Evolutionary conservation across 352 stramenopile species (phyloP).

Genomic region (Lagenidium sp.): DNA sequence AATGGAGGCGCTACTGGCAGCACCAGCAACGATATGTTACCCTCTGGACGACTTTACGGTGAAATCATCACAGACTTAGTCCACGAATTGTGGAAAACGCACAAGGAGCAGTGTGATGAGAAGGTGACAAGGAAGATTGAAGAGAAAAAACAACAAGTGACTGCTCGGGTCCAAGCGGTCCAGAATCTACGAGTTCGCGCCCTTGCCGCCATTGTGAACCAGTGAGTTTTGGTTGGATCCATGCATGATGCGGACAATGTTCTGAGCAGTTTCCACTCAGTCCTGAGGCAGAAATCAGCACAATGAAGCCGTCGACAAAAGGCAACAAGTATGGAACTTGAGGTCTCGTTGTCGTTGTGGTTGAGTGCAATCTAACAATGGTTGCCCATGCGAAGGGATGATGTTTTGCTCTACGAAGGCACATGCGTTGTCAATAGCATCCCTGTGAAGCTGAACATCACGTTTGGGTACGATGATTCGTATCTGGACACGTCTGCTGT

Average conservation of each 20-base stretch:
- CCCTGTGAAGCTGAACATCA: slow-evolving; percentile 63
- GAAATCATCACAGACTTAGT: slow-evolving; percentile 62
- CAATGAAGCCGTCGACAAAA: slow-evolving; percentile 20
- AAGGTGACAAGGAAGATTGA: slow-evolving; percentile 63
- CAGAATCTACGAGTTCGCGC: slow-evolving; percentile 47
- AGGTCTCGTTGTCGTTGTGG: not conserved
- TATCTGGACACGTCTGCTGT: not conserved
- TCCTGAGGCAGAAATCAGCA: slow-evolving; percentile 31
- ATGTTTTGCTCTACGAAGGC: slow-evolving; percentile 75
- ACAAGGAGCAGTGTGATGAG: slow-evolving; percentile 39
- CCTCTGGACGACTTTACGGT: slow-evolving; percentile 40
- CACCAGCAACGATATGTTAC: not conserved
- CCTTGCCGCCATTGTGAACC: slow-evolving; percentile 47
- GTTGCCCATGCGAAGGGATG: too few relatives aligned
- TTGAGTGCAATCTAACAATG: too few relatives aligned
- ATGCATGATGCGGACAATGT: too few relatives aligned
- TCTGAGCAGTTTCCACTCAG: slow-evolving; percentile 21
- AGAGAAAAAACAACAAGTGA: slow-evolving; percentile 75
- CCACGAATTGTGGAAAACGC: slow-evolving; percentile 50
- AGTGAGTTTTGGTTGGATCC: too few relatives aligned
- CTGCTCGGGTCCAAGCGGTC: slow-evolving; percentile 39
- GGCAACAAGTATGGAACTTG: slow-evolving; percentile 18
- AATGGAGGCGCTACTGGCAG: too few relatives aligned
- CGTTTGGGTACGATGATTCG: slow-evolving; percentile 39
- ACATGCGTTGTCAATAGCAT: slow-evolving; percentile 65